Evolutionary conservation across 2,329 filamentous ascomycete species (phyloP), one percentile per base, ranked within the genome.

Genomic region (Fonsecaea erecta): DNA sequence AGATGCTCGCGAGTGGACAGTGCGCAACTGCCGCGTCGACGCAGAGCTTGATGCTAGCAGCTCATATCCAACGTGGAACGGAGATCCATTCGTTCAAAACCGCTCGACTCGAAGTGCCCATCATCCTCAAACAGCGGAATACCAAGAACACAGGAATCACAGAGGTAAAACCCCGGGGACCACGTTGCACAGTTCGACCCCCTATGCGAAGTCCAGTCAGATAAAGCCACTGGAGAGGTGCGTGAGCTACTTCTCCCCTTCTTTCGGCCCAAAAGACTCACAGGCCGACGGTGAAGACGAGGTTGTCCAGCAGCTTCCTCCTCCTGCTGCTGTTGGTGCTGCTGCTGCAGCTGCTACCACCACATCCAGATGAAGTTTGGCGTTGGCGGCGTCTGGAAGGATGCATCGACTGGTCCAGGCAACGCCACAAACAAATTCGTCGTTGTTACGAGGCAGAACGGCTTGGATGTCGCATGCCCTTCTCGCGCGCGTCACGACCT

Each of bases 181-280:
- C 88, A 90, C 65, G 93, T 99, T 71, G 93, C 98, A 81, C 94
- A 99, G 81, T 99, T 97, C 85, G 95, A 96, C 72, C 95, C 93
- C 66, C 85, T 99, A 57, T 98, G 95, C 80, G 95, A 99, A 81
- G 95, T 99, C 43, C 94, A 98, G 77, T 97, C 93, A 73, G 95
- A 99, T 80, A 99, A 99, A 79, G 95, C 95, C 24, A 84, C 85
- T 52, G 84, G 88, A n/a, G 86, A 98, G 63, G 63, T 62, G 43
- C 43, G 12, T 24, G 3, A 43, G 21, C 26, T 52, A 9, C 12
- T 30, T 21, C n/a, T 16, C 35, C n/a, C 26, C 12, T 6, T 34
- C 8, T 24, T 11, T 37, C 24, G 18, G 24, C 9, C 34, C 32
- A 43, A 43, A 26, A 2, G 21, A 9, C 37, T 57, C 3, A 55